Evolutionary conservation across 768 basidiomycete genomes (phyloP).

Genomic region (Rhizopogon salebrosus): DNA sequence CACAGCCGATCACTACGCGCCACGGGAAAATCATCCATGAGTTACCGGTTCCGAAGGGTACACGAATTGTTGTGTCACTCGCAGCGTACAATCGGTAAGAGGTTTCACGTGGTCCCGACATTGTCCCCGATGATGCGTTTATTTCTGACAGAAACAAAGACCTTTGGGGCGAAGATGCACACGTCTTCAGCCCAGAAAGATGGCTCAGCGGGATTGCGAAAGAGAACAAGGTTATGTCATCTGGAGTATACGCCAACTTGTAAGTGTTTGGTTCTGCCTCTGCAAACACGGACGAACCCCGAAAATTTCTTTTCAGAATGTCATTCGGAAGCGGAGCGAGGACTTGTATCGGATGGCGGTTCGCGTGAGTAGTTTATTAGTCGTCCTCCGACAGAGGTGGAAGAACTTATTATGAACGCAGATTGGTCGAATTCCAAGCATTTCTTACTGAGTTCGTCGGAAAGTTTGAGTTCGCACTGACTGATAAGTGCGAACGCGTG

Average conservation of each 20-base stretch:
- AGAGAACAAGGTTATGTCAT: not conserved
- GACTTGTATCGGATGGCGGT: conserved; percentile 8
- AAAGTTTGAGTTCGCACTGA: conserved; percentile 41
- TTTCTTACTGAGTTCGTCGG: conserved; percentile 46
- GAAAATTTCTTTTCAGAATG: not conserved
- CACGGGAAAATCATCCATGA: conserved; percentile 18
- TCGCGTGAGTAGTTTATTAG: conserved; percentile 6
- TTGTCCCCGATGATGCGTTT: not conserved
- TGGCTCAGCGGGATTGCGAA: conserved; percentile 11
- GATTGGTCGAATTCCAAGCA: conserved; percentile 43
- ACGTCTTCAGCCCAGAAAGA: conserved; percentile 26
- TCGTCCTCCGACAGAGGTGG: not conserved
- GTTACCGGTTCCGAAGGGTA: conserved; percentile 18
- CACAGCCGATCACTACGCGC: conserved; percentile 17
- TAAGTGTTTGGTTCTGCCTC: conserved; percentile 5
- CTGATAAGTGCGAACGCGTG: conserved; percentile 20
- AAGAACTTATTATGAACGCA: not conserved
- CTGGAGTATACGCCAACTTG: conserved; percentile 20
- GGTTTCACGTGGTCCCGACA: not conserved
- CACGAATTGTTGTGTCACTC: conserved; percentile 15
- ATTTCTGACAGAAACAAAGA: conserved; percentile 16
- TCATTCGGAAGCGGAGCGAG: not conserved
- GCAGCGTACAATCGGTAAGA: conserved; percentile 24
- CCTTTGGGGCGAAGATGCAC: conserved; percentile 26
- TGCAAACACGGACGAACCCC: not conserved